Base-by-base conservation (phyloP, 78 protist species). In the Monosiga brevicollis region DNA sequence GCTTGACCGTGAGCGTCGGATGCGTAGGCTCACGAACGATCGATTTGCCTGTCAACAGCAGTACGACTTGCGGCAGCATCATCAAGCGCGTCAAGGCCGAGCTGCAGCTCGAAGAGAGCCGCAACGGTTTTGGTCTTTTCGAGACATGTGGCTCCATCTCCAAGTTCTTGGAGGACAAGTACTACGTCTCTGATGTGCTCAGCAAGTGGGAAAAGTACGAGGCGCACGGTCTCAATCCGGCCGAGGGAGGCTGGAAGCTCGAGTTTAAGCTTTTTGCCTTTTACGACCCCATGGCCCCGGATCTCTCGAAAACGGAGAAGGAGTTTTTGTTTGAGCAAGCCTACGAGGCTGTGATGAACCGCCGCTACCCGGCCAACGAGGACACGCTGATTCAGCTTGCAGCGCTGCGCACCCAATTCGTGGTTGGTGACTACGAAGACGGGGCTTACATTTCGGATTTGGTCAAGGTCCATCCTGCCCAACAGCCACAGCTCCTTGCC, bases 201-300 rank as follows among this genome's bases (percentile, higher is more conserved):
- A 10, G 35, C 71, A 37, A 40, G 55, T 77, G 81, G 81, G 81
- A 77, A 15, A n/a, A 37, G 41, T 73, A 73, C 78, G 40, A 37
- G 15, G 36, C 36, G 2, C 36, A 29, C 41, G 78, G 78, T 40
- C 2, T 10, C 25, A 24, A 24, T 22, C 37, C 78, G 23, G 78
- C 23, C 22, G 41, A 2, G 34, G 37, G 26, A 3, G 35, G 41
- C 78, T 73, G 42, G 42, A 2, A 22, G 1, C 78, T 73, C 25
- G 40, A 2, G 42, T 73, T 73, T 35, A 73, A 73, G 78, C 78
- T 73, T 24, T 73, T 73, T 24, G 6, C 36, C 25, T 6, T 73
- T 73, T 36, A 36, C 78, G 41, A 49, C 62, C 62, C 62, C 62
- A 49, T 49, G 29, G 62, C 62, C 15, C 62, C 62, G 15, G 62